Percentiles rank a stretch among this genome's conserved stretches.
These are phyloP conservation scores for Macrocystidia cucumis DNA, from an alignment of 1,284 basidiomycete species.

Conservation along the genomic window DNA sequence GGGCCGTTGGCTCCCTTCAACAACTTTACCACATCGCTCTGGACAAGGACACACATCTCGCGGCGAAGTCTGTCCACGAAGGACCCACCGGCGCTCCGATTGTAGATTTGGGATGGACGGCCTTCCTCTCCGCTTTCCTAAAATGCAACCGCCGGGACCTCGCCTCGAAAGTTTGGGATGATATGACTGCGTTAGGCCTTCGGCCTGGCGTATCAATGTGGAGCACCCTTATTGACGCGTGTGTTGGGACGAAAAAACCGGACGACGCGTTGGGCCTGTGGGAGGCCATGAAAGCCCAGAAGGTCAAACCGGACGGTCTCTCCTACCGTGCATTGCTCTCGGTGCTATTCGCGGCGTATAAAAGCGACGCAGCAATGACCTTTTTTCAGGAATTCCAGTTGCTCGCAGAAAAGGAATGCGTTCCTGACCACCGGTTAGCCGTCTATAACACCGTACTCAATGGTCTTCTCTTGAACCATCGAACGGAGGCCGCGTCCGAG, in stretches of 20 bases:
- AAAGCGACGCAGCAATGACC: slow-evolving; percentile 35
- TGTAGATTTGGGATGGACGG: slow-evolving; percentile 48
- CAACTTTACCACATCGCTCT: slow-evolving; percentile 41
- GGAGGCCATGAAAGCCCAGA: slow-evolving; percentile 47
- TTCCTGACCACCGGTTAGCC: slow-evolving; percentile 20
- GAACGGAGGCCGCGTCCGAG: slow-evolving; percentile 32
- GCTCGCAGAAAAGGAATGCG: slow-evolving; percentile 15
- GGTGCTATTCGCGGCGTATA: slow-evolving; percentile 40
- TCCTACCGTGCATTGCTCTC: slow-evolving; percentile 58
- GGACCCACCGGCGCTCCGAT: slow-evolving; percentile 34
- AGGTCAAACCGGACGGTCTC: slow-evolving; percentile 43
- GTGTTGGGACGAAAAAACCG: slow-evolving; percentile 37
- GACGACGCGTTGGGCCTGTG: slow-evolving; percentile 46
- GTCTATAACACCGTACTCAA: slow-evolving; percentile 63
- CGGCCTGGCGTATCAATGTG: slow-evolving; percentile 44
- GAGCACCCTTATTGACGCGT: slow-evolving; percentile 60
- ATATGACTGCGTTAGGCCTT: slow-evolving; percentile 43
- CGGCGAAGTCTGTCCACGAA: slow-evolving; percentile 26
- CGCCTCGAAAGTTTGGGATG: slow-evolving; percentile 56
- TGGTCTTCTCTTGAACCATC: slow-evolving; percentile 42
- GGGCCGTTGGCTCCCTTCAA: slow-evolving; percentile 25
- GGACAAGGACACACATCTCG: slow-evolving; percentile 27
- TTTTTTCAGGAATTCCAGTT: slow-evolving; percentile 44
- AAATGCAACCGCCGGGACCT: slow-evolving; percentile 42
- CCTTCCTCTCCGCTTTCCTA: slow-evolving; percentile 56